Conservation (phyloP, 2,329 filamentous ascomycete species). For the Phyllosticta citriasiana region DNA sequence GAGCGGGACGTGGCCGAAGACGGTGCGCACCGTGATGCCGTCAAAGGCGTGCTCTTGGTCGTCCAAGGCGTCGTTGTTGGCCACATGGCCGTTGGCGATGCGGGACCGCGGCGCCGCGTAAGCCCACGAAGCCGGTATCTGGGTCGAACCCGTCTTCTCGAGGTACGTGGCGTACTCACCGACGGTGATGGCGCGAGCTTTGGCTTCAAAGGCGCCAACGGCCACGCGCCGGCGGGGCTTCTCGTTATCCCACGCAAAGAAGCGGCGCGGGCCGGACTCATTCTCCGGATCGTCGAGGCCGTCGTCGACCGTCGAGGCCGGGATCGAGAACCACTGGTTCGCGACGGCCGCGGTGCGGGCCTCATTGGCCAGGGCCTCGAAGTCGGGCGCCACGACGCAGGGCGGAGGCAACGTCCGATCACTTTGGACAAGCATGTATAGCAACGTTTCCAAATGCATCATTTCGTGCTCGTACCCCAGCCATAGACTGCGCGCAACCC, state of each 20-base stretch:
- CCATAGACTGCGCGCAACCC: constrained; percentile 69
- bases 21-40: constrained; percentile 66
- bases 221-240: constrained; percentile 57
- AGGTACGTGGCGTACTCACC: constrained; percentile 83
- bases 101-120: constrained; percentile 1
- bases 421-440: constrained; percentile 97
- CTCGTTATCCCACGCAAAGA: constrained; percentile 96
- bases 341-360: constrained; percentile 52
- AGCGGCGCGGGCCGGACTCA: constrained; percentile 30
- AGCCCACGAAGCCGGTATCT: constrained; percentile 74
- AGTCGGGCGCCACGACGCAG: constrained; percentile 56
- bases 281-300: constrained; percentile 59
- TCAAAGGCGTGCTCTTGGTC: constrained; percentile 18
- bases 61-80: constrained; percentile 19
- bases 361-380: constrained; percentile 53
- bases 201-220: constrained; percentile 68
- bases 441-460: constrained; percentile 91
- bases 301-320: constrained; percentile 57
- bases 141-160: constrained; percentile 44
- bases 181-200: constrained; percentile 80
- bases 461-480: constrained; percentile 88
- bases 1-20: constrained; percentile 74
- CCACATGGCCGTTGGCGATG: constrained; percentile 20
- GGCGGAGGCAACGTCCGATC: constrained; percentile 70
- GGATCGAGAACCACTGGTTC: constrained; percentile 80